A percentile compares a stretch with the other conserved stretches of the same genome.
Evolutionary conservation across 331 rosid species (phyloP).

Genomic region (Acacia concinna): DNA sequence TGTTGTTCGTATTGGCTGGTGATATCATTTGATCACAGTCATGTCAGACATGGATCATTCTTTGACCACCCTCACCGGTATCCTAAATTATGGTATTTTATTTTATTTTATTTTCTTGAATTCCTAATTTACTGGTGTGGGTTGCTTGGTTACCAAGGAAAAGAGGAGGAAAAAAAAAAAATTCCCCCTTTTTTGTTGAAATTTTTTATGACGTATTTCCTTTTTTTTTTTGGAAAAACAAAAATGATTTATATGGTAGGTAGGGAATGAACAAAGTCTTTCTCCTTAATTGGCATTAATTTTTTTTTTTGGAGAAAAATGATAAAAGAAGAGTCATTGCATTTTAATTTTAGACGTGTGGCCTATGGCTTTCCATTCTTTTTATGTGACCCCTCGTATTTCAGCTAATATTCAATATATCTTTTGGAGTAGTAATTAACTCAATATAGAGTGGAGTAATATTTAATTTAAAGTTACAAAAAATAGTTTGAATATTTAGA

Average conservation of each 20-base stretch:
- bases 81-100: background rate
- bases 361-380: background rate
- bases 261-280: constrained; percentile 3
- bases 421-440: background rate
- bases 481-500: background rate
- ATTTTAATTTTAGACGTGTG: background rate
- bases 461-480: background rate
- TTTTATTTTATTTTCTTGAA: background rate
- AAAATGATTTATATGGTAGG: constrained; percentile 25
- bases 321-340: background rate
- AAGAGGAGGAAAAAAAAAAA: too few species aligned
- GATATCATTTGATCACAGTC: constrained; percentile 21
- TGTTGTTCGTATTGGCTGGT: background rate
- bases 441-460: background rate
- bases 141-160: background rate
- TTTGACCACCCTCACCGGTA: background rate
- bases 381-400: background rate
- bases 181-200: background rate
- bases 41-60: background rate
- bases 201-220: background rate
- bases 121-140: too few species aligned
- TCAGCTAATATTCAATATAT: background rate
- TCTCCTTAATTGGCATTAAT: background rate
- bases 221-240: background rate
- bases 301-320: background rate